Evolutionary conservation across 2,329 filamentous ascomycete genomes (phyloP), one percentile per base, ranked within the genome.

Genomic region (Penicillium corylophilum): DNA sequence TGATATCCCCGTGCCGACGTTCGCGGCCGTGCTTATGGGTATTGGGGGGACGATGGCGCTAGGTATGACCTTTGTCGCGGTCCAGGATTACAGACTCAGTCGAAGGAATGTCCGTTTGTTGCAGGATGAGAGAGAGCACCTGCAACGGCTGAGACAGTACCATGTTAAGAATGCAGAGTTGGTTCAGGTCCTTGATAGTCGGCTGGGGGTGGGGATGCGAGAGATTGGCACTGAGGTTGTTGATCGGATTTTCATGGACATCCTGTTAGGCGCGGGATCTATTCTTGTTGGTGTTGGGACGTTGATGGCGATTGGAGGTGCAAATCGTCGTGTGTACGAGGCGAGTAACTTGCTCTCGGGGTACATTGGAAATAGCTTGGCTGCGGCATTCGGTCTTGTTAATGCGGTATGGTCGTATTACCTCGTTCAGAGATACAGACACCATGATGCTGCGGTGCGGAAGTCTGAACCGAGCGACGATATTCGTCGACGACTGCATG

Each of bases 311-410:
- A 81, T 82, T 15, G 77, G 69, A 1, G 80, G 81, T 1, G 74
- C 70, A 0, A 70, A 81, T 44, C 64, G 26, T 0, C 52, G 31
- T 0, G 70, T 82, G 0, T 83, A 66, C 49, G 4, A 65, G 0
- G 74, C 76, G 0, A 81, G 77, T 58, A 83, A 83, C 48, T 62
- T 82, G 2, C 62, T 83, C 0, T 82, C 80, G 0, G 81, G 81
- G 1, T 82, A 82, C 52, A 69, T 83, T 16, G 81, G 81, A 2
- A 83, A 83, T 51, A 68, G 73, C 0, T 73, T 78, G 1, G 74
- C 78, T 2, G 78, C 79, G 0, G 22, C 77, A 0, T 83, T 77
- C 42, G 80, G 79, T 2, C 46, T 82, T 0, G 48, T 75, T 38
- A 83, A 81, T 59, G 71, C 73, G 0, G 45, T 65, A 5, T 83